Base-by-base conservation (phyloP, 192 early-diverging fungal genomes). In the Mortierella claussenii region DNA sequence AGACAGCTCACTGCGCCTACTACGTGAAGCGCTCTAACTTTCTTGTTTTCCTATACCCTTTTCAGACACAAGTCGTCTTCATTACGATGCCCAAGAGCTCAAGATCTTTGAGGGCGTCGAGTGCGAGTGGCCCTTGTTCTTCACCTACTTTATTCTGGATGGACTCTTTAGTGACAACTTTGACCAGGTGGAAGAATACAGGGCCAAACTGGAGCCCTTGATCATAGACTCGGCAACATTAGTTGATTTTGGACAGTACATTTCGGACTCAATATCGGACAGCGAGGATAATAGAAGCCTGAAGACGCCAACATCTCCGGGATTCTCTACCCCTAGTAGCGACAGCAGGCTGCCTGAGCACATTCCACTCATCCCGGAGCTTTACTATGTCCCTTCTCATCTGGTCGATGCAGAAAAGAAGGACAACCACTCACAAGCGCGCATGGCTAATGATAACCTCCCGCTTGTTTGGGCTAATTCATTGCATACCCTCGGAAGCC, bases 121-220 rank as follows among this genome's bases (percentile, higher is more conserved):
- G 73, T 93, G 88, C 43, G 94, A 96, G 69, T 96, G 94, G 94
- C 94, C 94, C 10, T 68, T 96, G 12, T 96, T 96, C 65, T 96
- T 91, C 57, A 94, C 94, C 10, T 96, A 96, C 69, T 80, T 94
- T 76, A 87, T 96, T 53, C 71, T 96, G 53, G 93, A 94, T 48
- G 94, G 91, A 31, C 69, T 91, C 0, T 96, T 94, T 67, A 86
- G 79, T 17, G 90, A 83, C 0, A 87, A 96, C 43, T 61, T 74
- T 17, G 79, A 84, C 0, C 87, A 89, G 52, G 90, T 88, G 0
- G 82, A 92, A 30, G 86, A 92, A 60, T 96, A 94, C 68, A 86
- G 86, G 1, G 56, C 85, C 17, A 84, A 85, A 43, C 82, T 95
- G 30, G 83, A 89, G 28, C 87, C 91, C 0, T 78, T 93, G 1